phyloP scores from a whole-genome alignment of 148 eudicot genomes.

The Arbutus unedo region DNA sequence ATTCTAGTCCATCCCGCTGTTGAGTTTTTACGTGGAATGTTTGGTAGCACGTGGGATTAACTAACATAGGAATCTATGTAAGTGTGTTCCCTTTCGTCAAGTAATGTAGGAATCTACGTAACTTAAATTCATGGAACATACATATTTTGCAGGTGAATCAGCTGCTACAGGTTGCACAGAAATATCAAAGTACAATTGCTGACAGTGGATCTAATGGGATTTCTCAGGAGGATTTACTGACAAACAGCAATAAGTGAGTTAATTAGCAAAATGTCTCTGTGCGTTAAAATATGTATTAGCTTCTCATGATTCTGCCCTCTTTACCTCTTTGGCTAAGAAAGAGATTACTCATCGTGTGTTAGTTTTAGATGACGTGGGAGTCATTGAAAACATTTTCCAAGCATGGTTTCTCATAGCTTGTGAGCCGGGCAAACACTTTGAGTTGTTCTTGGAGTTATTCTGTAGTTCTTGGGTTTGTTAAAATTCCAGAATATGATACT shows the following conservation, averaged over 20 bases:
- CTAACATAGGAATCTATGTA: neutral
- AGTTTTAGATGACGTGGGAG: neutral
- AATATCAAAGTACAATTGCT: slow-evolving; percentile 73
- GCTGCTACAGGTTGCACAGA: slow-evolving; percentile 86
- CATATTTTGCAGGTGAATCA: slow-evolving; percentile 67
- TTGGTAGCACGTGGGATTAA: neutral
- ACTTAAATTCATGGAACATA: neutral
- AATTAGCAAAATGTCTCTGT: neutral
- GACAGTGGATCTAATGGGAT: slow-evolving; percentile 79
- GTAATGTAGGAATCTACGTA: neutral
- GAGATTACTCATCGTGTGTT: neutral
- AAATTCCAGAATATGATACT: neutral
- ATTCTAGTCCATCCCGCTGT: neutral
- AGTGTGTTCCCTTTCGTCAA: too few species aligned
- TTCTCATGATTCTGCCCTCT: neutral
- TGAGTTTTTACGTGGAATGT: too few species aligned
- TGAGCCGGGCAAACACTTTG: neutral
- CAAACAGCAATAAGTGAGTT: slow-evolving; percentile 79
- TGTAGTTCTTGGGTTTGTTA: neutral
- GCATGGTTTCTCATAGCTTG: slow-evolving; percentile 1
- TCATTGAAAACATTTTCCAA: neutral
- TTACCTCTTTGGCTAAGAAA: neutral
- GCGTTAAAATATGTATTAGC: neutral
- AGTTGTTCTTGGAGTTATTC: neutral
- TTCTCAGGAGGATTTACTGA: slow-evolving; percentile 71